Base-by-base conservation (phyloP, 2,329 filamentous ascomycete genomes). In the Exophiala sp. region DNA sequence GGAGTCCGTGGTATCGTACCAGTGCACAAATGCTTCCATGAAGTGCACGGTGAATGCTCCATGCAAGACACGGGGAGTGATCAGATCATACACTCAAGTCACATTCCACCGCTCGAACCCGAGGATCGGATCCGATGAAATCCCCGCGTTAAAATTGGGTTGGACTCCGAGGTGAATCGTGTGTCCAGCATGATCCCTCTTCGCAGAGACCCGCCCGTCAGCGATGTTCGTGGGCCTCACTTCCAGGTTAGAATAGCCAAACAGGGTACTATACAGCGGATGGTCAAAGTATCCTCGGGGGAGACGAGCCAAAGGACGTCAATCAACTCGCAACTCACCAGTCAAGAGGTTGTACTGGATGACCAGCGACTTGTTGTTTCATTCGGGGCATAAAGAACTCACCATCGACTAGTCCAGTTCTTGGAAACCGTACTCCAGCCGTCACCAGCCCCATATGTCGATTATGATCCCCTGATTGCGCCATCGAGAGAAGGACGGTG, bases 281-380 rank as follows among this genome's bases (percentile, higher is more conserved):
- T 77, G 66, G 0, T 11, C 6, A 27, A 72, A 65, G 42, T 77
- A 81, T 0, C 69, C 52, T 0, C 9, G 2, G 0, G 78, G 78
- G 0, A 81, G 65, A 1, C 73, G 68, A 2, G 68, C 61, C 0
- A 80, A 56, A 0, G 75, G 77, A 35, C 0, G 78, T 27, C 24
- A 78, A 48, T 80, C 68, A 0, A 82, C 69, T 0, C 80, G 66
- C 0, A 83, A 63, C 19, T 73, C 66, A 0, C 73, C 78, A 0
- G 68, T 74, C 1, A 83, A 55, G 0, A 79, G 42, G 52, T 79
- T 78, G 55, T 73, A 74, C 21, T 75, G 70, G 2, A 77, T 66
- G 2, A 23, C 4, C 18, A 66, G 3, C 34, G 14, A 35, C 30
- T 29, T 24, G 32, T 35, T 27, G 13, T 42, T 43, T n/a, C 11